Evolutionary conservation across 257 asterid genomes (phyloP), one percentile per base, ranked within the genome.

Genomic region (Ilex aquifolium): DNA sequence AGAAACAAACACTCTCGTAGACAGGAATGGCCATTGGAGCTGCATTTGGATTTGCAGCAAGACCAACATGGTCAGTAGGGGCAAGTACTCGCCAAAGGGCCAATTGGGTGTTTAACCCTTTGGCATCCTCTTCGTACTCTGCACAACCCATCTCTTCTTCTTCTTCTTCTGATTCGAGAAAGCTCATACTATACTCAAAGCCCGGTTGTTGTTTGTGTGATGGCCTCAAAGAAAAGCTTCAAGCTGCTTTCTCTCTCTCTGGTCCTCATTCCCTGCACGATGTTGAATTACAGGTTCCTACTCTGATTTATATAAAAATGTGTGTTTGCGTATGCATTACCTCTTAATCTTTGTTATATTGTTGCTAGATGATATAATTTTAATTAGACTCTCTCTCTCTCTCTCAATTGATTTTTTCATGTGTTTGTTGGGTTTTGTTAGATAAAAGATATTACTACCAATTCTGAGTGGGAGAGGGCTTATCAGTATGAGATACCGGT

Each of bases 191-290:
- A 3, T 92, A 92, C 76, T 85, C 98, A 2, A 92, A 88, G 90
- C 95, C 98, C 60, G 97, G 97, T 73, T 92, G 98, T 85, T 92
- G 97, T 86, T 88, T 91, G 97, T 91, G 98, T 79, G 97, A 88
- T 75, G 98, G 98, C 76, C 98, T 92, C 84, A 92, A 92, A 85
- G 98, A 92, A 71, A 92, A 92, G 56, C 85, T 92, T 56, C 74
- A 74, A 53, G 86, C 95, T 49, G 95, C 95, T 9, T 85, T 91
- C 60, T 61, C 79, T 67, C 79, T 85, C 14, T 72, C 97, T 14
- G 87, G 80, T 52, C 82, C 85, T 1, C 63, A 77, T 67, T 75
- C 74, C 31, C 65, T 85, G 46, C 69, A 61, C 5, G 84, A 91
- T 32, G 77, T 90, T 54, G 80, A 81, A 10, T 66, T 90, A 29